Evolutionary conservation across 768 basidiomycete species (phyloP).

Genomic region (Leccinum imitatum): DNA sequence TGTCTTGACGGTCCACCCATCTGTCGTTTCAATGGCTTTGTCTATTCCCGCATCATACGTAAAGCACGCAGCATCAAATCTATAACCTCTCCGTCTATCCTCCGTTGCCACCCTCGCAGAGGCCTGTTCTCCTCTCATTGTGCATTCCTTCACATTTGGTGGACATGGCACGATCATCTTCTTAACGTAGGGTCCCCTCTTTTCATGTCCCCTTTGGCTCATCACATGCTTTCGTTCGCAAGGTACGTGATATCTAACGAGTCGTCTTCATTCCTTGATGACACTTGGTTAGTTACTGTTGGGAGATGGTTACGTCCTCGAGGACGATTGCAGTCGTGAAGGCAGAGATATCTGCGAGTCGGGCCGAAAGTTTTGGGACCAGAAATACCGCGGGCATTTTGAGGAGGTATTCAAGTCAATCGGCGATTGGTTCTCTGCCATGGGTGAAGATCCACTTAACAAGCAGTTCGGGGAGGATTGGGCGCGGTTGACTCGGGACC

Average conservation of each 20-base stretch:
- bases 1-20: slow-evolving; percentile 47
- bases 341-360: slow-evolving; percentile 62
- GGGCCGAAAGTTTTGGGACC: slow-evolving; percentile 77
- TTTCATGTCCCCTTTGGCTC: no score
- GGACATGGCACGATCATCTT: no score
- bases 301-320: slow-evolving; percentile 84
- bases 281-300: slow-evolving; percentile 54
- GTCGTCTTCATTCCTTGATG: not conserved
- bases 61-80: slow-evolving; percentile 75
- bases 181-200: no score
- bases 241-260: slow-evolving; percentile 37
- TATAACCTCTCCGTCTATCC: slow-evolving; percentile 44
- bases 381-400: slow-evolving; percentile 72
- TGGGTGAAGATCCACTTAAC: slow-evolving; percentile 85
- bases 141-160: no score
- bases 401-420: slow-evolving; percentile 73
- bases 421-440: slow-evolving; percentile 77
- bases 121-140: no score
- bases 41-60: slow-evolving; percentile 55
- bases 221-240: slow-evolving; percentile 56
- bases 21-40: slow-evolving; percentile 32
- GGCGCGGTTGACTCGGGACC: slow-evolving; percentile 74
- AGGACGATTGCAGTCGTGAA: slow-evolving; percentile 67
- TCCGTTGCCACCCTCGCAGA: no score
- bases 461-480: slow-evolving; percentile 79